Percentiles rank a stretch among this genome's conserved stretches.
Evolutionary conservation across 257 asterid species (phyloP).

Genomic region (Ballota nigra): DNA sequence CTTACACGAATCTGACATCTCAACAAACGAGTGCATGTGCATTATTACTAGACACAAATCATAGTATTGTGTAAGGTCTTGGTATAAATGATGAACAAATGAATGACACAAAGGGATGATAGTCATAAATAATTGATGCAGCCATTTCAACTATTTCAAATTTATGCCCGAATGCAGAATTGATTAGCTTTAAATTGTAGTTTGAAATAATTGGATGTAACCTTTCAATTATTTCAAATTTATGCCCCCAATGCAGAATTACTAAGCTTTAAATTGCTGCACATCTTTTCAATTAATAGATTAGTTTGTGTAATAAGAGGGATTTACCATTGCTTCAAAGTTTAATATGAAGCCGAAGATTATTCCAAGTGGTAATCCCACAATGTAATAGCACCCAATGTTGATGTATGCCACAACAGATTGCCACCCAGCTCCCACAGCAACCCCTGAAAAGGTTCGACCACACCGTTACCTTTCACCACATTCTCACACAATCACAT

Average conservation of each 20-base stretch:
- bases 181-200: background rate
- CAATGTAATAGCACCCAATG: conserved; percentile 65
- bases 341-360: conserved; percentile 60
- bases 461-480: background rate
- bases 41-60: background rate
- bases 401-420: conserved; percentile 67
- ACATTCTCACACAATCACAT: background rate
- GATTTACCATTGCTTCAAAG: conserved; percentile 48
- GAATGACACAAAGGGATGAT: background rate
- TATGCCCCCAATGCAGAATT: background rate
- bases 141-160: background rate
- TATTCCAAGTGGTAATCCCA: conserved; percentile 76
- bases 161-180: background rate
- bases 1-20: background rate
- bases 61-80: background rate
- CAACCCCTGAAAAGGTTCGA: conserved; percentile 54
- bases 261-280: background rate
- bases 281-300: background rate
- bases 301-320: background rate
- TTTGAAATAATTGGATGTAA: background rate
- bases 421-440: conserved; percentile 98
- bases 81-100: background rate
- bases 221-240: background rate
- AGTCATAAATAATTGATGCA: background rate
- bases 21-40: background rate